Evolutionary conservation across 2,329 filamentous ascomycete species (phyloP).

Genomic region (Claviceps paspali): DNA sequence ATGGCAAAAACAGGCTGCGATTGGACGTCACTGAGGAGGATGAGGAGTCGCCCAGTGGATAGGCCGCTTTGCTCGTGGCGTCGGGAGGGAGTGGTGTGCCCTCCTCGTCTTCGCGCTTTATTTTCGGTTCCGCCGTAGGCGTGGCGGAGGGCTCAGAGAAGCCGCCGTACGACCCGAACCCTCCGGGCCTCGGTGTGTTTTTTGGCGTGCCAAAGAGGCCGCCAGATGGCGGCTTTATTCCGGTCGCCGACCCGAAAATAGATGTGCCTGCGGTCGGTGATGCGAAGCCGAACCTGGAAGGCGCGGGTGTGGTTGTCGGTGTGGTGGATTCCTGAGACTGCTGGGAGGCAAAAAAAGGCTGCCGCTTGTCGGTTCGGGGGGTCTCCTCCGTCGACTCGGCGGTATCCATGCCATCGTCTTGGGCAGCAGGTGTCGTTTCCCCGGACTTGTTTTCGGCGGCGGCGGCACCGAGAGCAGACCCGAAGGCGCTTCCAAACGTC

Average conservation of each 20-base stretch:
- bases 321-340: constrained; percentile 25
- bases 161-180: constrained; percentile 13
- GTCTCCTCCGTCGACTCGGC: constrained; percentile 19
- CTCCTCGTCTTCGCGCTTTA: constrained; percentile 22
- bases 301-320: constrained; percentile 36
- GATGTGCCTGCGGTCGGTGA: constrained; percentile 18
- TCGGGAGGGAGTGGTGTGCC: constrained; percentile 37
- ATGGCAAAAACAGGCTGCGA: constrained; percentile 15
- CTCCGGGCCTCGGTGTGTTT: constrained; percentile 12
- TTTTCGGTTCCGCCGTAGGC: constrained; percentile 13
- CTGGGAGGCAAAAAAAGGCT: constrained; percentile 16
- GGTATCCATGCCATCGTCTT: constrained; percentile 39
- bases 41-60: constrained; percentile 33
- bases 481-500: constrained; percentile 48
- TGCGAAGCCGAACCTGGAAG: constrained; percentile 28
- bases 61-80: constrained; percentile 36
- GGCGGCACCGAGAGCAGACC: constrained; percentile 37
- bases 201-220: constrained; percentile 17
- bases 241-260: constrained; percentile 21
- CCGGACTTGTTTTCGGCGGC: constrained; percentile 23
- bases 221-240: constrained; percentile 11
- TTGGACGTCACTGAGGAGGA: constrained; percentile 34
- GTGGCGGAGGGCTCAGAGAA: constrained; percentile 7
- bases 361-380: constrained; percentile 21
- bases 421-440: constrained; percentile 19